Conservation (phyloP, 805 yeast genomes). For the Saturnispora serradocipensis region DNA sequence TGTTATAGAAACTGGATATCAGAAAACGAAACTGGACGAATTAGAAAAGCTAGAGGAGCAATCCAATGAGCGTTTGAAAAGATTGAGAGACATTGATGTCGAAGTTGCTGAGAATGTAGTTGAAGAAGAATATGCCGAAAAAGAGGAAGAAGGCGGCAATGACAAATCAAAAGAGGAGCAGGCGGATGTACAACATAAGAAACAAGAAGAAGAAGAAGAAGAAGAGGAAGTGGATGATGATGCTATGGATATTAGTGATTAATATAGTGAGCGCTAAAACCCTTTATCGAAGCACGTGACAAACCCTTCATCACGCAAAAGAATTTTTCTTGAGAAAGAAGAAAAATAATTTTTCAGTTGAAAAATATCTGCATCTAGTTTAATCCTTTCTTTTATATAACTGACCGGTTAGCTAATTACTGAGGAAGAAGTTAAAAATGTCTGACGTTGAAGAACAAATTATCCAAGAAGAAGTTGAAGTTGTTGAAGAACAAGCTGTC, state of each 20-base stretch:
- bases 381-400: slow-evolving; percentile 11
- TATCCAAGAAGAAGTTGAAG: slow-evolving; percentile 64
- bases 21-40: background rate
- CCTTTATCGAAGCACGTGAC: slow-evolving; percentile 3
- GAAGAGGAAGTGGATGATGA: background rate
- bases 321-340: background rate
- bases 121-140: background rate
- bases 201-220: background rate
- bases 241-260: background rate
- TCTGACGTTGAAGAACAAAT: slow-evolving; percentile 91
- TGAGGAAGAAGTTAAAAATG: slow-evolving; percentile 43
- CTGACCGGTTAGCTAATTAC: slow-evolving; percentile 32
- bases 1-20: slow-evolving; percentile 4
- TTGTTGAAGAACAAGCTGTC: slow-evolving; percentile 79
- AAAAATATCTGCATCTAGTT: background rate
- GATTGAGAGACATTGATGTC: background rate
- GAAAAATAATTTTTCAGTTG: background rate
- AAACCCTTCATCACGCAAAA: slow-evolving; percentile 7
- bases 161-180: background rate
- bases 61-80: background rate
- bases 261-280: background rate
- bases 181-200: background rate
- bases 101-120: background rate
- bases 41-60: background rate
- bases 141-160: background rate